Evolutionary conservation across 768 basidiomycete genomes (phyloP), one percentile per base, ranked within the genome.

Genomic region (Candolleomyces eurysporus): DNA sequence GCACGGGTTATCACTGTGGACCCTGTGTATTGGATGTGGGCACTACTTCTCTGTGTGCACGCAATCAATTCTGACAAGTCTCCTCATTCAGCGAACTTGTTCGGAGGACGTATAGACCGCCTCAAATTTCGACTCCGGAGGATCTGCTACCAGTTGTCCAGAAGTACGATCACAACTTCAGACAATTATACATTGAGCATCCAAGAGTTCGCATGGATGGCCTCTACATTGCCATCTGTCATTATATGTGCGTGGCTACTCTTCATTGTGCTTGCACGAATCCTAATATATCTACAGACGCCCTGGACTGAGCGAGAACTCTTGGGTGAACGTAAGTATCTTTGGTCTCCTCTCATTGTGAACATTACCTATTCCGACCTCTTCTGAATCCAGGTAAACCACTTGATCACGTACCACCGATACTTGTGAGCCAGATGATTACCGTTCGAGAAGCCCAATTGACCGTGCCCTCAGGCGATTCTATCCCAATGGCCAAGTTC

Each of bases 391-490:
- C 67, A 92, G 92, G 79, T 92, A 61, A 91, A 77, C 69, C 93
- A 96, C 68, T 80, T 95, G 61, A 85, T 97, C 68, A 96, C 93
- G 5, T 97, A 96, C 72, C 92, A 96, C 68, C 91, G 95, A 36
- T 96, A 93, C 72, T 80, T 97, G 87, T 91, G 65, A 73, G 89
- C 66, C n/a, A 19, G 4, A 49, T 32, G 22, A 5, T 30, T 32
- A 32, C 40, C 21, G 30, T 54, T n/a, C 43, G 13, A 57, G 21
- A 1, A 19, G 14, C 45, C 36, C 32, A 30, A 32, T 64, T 19
- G 48, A 17, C 52, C 13, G 19, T 36, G 5, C 30, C 58, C 32
- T 1, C 66, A 93, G 91, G 49, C 92, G 95, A 30, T 96, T 96
- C 78, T 90, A 90, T 66, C 88, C 92, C 0, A 85, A 92, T 64